Evolutionary conservation across 129 eudicot species (phyloP).

Genomic region (Sambucus nigra): DNA sequence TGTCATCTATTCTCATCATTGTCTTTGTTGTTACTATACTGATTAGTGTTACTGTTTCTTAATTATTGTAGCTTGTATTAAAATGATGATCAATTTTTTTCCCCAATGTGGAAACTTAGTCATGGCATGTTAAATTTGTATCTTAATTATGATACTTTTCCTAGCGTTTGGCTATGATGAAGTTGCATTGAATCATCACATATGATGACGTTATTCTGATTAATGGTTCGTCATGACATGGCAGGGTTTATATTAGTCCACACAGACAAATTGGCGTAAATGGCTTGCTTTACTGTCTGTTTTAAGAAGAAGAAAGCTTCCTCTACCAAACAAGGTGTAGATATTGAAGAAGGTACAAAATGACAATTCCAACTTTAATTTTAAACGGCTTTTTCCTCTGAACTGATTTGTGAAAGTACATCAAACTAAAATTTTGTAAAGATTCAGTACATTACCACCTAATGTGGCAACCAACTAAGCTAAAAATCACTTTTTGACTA

Average conservation of each 20-base stretch:
- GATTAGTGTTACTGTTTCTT: too few relatives aligned
- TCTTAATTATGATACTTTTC: background rate
- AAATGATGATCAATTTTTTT: too few relatives aligned
- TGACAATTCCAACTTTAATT: background rate
- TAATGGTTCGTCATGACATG: conserved; percentile 11
- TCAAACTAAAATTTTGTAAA: too few relatives aligned
- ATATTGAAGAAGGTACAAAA: conserved; percentile 40
- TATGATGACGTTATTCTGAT: background rate
- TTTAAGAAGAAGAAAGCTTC: conserved; percentile 23
- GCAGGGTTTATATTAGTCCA: conserved; percentile 17
- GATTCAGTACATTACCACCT: too few relatives aligned
- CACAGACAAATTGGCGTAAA: conserved; percentile 16
- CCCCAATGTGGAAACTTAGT: too few relatives aligned
- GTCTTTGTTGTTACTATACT: too few relatives aligned
- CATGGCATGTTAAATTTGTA: too few relatives aligned
- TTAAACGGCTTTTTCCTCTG: background rate
- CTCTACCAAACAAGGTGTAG: conserved; percentile 8
- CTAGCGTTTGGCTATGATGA: background rate
- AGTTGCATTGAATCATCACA: conserved; percentile 2
- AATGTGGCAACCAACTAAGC: too few relatives aligned
- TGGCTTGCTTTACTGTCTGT: conserved; percentile 45
- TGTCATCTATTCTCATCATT: too few relatives aligned
- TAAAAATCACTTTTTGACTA: too few relatives aligned
- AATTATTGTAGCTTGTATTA: too few relatives aligned
- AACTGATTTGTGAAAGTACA: background rate